phyloP scores from a whole-genome alignment of 73 alveolate species.

The Paramecium pentaurelia region DNA sequence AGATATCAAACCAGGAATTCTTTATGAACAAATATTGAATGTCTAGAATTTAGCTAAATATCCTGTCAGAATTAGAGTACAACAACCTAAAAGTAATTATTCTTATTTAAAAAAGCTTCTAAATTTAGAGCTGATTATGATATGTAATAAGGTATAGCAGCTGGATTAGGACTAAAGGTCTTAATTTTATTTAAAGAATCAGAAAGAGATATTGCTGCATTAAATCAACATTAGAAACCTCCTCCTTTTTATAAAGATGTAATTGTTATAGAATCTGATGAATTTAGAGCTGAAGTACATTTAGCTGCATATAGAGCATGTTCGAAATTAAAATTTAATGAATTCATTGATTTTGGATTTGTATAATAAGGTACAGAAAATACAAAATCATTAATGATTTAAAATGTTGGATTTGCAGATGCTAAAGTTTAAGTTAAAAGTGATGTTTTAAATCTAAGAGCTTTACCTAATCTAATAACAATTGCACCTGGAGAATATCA shows the following conservation, averaged over 20 bases:
- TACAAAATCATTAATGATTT: constrained; percentile 74
- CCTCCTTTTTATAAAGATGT: constrained; percentile 82
- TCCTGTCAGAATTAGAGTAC: constrained; percentile 79
- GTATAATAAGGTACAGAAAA: constrained; percentile 83
- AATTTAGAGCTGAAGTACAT: constrained; percentile 73
- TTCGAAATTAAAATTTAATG: constrained; percentile 86
- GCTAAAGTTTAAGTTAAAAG: constrained; percentile 77
- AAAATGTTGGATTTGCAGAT: constrained; percentile 84
- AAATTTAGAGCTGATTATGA: constrained; percentile 77
- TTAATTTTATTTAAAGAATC: constrained; percentile 85
- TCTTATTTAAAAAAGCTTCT: constrained; percentile 34
- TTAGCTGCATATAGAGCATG: constrained; percentile 87
- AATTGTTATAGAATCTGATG: constrained; percentile 82
- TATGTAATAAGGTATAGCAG: constrained; percentile 84
- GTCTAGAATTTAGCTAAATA: constrained; percentile 82
- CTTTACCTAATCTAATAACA: constrained; percentile 80
- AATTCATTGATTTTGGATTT: constrained; percentile 86
- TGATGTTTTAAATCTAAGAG: constrained; percentile 75
- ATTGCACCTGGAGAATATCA: constrained; percentile 79
- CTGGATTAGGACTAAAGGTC: constrained; percentile 91
- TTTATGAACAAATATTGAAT: constrained; percentile 86
- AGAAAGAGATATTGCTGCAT: constrained; percentile 62
- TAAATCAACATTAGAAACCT: background rate
- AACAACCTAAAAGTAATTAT: constrained; percentile 76
- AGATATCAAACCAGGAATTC: constrained; percentile 83